Conservation (phyloP, 306 rosid species). For the Medicago arabica region DNA sequence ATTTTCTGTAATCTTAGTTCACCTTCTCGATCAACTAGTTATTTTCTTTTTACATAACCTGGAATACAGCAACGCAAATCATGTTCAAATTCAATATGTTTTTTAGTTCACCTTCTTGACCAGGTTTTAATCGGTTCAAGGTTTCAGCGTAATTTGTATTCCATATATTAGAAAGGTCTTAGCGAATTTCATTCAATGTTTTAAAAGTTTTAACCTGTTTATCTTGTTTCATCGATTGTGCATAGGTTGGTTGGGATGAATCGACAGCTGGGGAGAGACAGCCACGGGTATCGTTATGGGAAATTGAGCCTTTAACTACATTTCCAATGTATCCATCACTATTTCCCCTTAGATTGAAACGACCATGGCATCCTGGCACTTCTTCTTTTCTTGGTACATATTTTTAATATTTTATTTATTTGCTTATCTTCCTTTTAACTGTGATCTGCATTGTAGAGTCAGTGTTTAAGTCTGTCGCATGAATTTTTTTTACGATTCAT, state of each 20-base stretch:
- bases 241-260: conserved; percentile 95
- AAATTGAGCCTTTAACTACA: conserved; percentile 90
- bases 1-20: conserved; percentile 1
- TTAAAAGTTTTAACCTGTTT: neutral
- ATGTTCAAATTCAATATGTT: neutral
- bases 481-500: conserved; percentile 23
- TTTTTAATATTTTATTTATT: neutral
- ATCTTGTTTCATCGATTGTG: conserved; percentile 27
- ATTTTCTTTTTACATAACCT: neutral
- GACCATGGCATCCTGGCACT: conserved; percentile 89
- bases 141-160: neutral
- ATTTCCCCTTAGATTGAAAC: conserved; percentile 84
- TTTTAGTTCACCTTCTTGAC: too few relatives aligned
- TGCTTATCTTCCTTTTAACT: conserved; percentile 10
- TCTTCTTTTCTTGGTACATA: conserved; percentile 70
- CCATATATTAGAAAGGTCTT: neutral
- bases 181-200: neutral
- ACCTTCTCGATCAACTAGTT: conserved; percentile 11
- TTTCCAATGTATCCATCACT: conserved; percentile 92
- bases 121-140: neutral
- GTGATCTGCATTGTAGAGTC: neutral
- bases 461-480: neutral
- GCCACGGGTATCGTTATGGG: conserved; percentile 90
- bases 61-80: neutral
- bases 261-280: conserved; percentile 88